These are phyloP conservation scores for Paramecium octaurelia DNA, from an alignment of 73 alveolate species.

Conservation along the genomic window DNA sequence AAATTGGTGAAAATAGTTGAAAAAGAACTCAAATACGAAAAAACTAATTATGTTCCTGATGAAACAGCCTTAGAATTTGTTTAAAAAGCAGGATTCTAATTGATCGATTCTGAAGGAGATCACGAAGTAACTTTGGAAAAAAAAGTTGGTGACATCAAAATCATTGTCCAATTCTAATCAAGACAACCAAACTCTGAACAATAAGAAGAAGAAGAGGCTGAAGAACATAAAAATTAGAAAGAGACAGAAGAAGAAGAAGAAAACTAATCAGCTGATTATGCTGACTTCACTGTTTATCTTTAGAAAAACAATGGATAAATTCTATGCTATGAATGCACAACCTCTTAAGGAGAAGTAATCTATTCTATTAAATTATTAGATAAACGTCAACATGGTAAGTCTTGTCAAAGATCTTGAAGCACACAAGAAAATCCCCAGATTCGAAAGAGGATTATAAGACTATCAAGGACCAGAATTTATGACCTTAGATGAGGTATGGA, in stretches of 20 bases:
- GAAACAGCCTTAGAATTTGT: slow-evolving; percentile 42
- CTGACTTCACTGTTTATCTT: slow-evolving; percentile 53
- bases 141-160: slow-evolving; percentile 37
- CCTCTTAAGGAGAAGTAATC: slow-evolving; percentile 55
- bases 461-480: slow-evolving; percentile 88
- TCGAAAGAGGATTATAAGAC: slow-evolving; percentile 62
- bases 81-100: slow-evolving; percentile 13
- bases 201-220: neutral
- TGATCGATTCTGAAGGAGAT: slow-evolving; percentile 30
- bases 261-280: neutral
- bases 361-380: neutral
- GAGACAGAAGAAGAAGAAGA: neutral
- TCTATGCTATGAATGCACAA: slow-evolving; percentile 47
- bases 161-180: slow-evolving; percentile 36
- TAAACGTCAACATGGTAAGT: slow-evolving; percentile 53
- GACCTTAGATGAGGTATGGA: slow-evolving; percentile 66
- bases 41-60: slow-evolving; percentile 48
- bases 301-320: slow-evolving; percentile 42
- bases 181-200: slow-evolving; percentile 50
- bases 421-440: slow-evolving; percentile 47
- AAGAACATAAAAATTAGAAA: neutral
- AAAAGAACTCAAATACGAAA: slow-evolving; percentile 53
- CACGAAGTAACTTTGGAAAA: slow-evolving; percentile 9
- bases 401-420: slow-evolving; percentile 39
- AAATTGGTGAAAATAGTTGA: slow-evolving; percentile 49